Evolutionary conservation across 352 stramenopile genomes (phyloP), one percentile per base, ranked within the genome.

Genomic region (Phytopythium oedochilum): DNA sequence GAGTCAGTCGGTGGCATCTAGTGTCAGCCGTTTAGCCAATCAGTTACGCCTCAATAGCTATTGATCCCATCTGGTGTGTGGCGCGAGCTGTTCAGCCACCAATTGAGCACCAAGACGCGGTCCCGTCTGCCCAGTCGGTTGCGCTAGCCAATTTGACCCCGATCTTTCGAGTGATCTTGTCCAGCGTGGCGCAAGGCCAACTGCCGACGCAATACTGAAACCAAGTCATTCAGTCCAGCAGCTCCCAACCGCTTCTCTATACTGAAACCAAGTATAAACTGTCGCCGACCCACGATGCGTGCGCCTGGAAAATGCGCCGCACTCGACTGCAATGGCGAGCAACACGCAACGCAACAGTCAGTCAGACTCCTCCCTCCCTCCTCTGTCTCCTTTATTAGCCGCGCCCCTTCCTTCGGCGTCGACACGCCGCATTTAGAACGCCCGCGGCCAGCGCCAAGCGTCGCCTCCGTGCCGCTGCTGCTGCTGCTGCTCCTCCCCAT

Each of bases 341-440:
- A 17, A 5, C 9, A 17, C 40, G 40, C 40, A 8, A 47, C 15
- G 29, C 29, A 10, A 5, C 10, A 34, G 10, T 11, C 29, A 10
- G 29, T 11, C 5, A 34, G 29, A 34, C 29, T 34, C 29, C 5
- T 10, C 29, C 5, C 29, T 34, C 29, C n/a, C 5, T 36, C 15
- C 32, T 17, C 36, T 42, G 8, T 2, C 17, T 42, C 36, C 36
- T 10, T 39, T 39, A n/a, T n/a, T 17, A 39, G 35, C 35, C n/a
- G 12, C 18, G n/a, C 8, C 38, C 17, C 12, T 26, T 26, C 18
- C 15, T 44, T 9, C 38, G 18, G 11, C 4, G 23, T 31, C 42
- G 42, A 48, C 42, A 32, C 42, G 25, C 25, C 42, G 12, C 42
- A 34, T 48, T 48, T 48, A 48, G 42, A 48, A 12, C 42, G 25